These are phyloP conservation scores for Arctium lappa DNA, from an alignment of 129 eudicot species.

Conservation along the genomic window DNA sequence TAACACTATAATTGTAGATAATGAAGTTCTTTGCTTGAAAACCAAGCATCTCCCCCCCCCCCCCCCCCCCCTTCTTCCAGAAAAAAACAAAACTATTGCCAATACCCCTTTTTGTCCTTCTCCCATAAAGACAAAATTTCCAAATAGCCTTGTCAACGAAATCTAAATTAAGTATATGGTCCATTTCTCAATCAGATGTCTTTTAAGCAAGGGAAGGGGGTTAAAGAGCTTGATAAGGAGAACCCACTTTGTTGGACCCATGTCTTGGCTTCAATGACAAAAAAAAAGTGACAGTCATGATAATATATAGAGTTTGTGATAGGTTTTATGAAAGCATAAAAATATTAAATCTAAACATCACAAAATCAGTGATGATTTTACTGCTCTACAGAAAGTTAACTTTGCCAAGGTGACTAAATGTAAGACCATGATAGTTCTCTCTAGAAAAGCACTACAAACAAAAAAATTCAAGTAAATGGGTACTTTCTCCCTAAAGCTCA, in stretches of 20 bases:
- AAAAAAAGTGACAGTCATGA: neutral
- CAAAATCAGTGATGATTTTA: too few relatives aligned
- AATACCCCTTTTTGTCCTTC: neutral
- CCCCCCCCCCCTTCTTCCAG: neutral
- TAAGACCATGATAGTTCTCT: too few relatives aligned
- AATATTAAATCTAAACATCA: too few relatives aligned
- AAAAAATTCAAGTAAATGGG: too few relatives aligned
- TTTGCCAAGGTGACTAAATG: too few relatives aligned
- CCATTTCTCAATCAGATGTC: neutral
- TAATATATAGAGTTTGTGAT: neutral
- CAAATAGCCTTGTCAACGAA: neutral
- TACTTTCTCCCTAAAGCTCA: too few relatives aligned
- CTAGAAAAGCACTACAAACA: too few relatives aligned
- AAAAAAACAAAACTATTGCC: neutral
- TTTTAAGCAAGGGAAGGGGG: neutral
- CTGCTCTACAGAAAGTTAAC: too few relatives aligned
- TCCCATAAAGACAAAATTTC: neutral
- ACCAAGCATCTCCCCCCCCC: neutral
- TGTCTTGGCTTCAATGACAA: too few relatives aligned
- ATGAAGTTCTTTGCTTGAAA: too few relatives aligned
- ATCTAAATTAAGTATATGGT: neutral
- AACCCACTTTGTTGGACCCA: neutral
- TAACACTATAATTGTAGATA: too few relatives aligned
- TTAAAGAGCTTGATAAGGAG: neutral
- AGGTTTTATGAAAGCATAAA: too few relatives aligned